Percentiles rank a stretch among this genome's conserved stretches.
phyloP scores from a whole-genome alignment of 495 filamentous ascomycete genomes.

The Penicillium goetzii region DNA sequence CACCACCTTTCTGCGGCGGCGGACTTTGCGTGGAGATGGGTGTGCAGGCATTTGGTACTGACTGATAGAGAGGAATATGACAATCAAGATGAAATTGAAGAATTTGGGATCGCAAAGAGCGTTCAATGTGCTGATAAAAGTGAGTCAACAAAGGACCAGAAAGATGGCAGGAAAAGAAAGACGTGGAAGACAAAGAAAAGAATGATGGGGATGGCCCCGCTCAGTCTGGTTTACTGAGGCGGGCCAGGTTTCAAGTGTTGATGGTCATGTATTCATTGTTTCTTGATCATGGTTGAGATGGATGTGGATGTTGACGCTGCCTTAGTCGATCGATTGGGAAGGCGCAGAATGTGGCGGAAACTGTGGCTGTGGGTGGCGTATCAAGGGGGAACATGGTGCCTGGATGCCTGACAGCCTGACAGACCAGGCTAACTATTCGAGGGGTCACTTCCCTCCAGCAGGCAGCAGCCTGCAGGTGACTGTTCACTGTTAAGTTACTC shows the following conservation, averaged over 20 bases:
- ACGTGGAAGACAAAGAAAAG: not conserved
- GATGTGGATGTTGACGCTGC: not conserved
- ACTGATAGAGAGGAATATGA: not conserved
- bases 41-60: constrained; percentile 12
- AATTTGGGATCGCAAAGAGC: too few relatives aligned
- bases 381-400: not conserved
- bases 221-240: not conserved
- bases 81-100: too few relatives aligned
- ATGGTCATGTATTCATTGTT: not conserved
- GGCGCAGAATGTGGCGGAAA: not conserved
- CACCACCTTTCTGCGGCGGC: constrained; percentile 11
- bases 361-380: not conserved
- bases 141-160: not conserved
- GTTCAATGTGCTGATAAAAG: not conserved
- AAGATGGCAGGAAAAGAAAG: not conserved
- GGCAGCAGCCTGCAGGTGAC: too few relatives aligned
- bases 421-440: not conserved
- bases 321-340: not conserved
- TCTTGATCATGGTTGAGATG: not conserved
- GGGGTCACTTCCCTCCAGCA: too few relatives aligned
- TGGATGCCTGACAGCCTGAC: not conserved
- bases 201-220: not conserved
- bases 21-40: constrained; percentile 15
- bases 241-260: not conserved
- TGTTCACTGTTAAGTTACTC: not conserved